phyloP scores from a whole-genome alignment of 1,284 basidiomycete species.

The Heterobasidion annosum region DNA sequence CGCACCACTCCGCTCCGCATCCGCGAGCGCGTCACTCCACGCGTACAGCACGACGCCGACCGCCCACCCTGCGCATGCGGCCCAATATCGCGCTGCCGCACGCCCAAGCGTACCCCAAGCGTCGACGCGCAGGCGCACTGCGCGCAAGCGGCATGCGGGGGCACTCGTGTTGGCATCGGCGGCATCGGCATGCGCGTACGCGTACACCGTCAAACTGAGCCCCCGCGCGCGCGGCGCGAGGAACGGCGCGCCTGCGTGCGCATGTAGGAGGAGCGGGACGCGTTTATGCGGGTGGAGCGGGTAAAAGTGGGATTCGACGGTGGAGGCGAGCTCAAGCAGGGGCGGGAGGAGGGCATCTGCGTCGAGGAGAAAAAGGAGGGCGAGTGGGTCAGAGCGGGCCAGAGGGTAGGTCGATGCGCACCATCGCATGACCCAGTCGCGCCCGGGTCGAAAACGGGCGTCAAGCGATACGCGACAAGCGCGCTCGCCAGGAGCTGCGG shows the following conservation, averaged over 20 bases:
- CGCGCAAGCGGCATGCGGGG: slow-evolving; percentile 18
- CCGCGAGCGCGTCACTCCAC: too few species aligned
- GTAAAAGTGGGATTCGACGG: slow-evolving; percentile 66
- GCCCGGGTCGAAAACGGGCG: slow-evolving; percentile 12
- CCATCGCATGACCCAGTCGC: slow-evolving; percentile 16
- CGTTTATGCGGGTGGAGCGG: slow-evolving; percentile 24
- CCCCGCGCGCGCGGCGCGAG: slow-evolving; percentile 27
- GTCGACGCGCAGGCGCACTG: slow-evolving; percentile 49
- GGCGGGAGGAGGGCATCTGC: slow-evolving; percentile 44
- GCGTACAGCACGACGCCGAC: slow-evolving; percentile 49
- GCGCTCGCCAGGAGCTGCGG: slow-evolving; percentile 41
- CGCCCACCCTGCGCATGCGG: slow-evolving; percentile 61
- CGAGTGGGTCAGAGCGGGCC: slow-evolving; percentile 1
- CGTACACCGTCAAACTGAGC: slow-evolving; percentile 48
- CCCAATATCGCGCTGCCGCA: slow-evolving; percentile 64
- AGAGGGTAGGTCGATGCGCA: slow-evolving; percentile 1
- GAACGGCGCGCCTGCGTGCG: slow-evolving; percentile 66
- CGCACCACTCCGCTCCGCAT: too few species aligned
- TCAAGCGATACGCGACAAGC: slow-evolving; percentile 54
- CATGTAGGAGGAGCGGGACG: slow-evolving; percentile 50
- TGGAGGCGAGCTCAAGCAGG: slow-evolving; percentile 47
- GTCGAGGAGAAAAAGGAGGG: not conserved
- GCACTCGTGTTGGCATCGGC: slow-evolving; percentile 20
- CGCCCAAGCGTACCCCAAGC: slow-evolving; percentile 64
- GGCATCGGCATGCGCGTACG: slow-evolving; percentile 18